Conservation (phyloP, 495 filamentous ascomycete species). For the Jackrogersella multiformis region DNA sequence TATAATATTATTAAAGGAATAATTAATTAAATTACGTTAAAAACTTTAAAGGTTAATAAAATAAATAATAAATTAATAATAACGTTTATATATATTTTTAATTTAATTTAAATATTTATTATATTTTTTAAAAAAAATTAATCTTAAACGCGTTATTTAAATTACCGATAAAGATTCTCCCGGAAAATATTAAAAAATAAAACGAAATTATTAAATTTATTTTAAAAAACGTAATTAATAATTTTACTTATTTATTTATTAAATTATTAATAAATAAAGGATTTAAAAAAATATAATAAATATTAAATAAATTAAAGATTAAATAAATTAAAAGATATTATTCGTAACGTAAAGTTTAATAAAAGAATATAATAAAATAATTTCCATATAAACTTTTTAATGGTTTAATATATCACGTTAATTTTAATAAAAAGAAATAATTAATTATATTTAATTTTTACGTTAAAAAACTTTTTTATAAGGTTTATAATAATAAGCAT, state of each 20-base stretch:
- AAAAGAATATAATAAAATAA: not conserved
- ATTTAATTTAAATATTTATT: too few species aligned
- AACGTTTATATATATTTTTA: too few species aligned
- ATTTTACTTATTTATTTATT: not conserved
- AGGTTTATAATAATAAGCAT: too few species aligned
- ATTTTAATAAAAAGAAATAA: too few species aligned
- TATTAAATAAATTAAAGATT: too few species aligned
- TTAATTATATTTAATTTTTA: too few species aligned
- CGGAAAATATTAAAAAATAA: not conserved
- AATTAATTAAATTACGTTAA: not conserved
- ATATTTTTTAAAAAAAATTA: not conserved
- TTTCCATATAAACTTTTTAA: too few species aligned
- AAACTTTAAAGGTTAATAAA: not conserved
- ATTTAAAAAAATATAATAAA: not conserved
- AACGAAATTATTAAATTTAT: not conserved
- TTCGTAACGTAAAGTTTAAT: not conserved
- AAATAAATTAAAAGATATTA: not conserved
- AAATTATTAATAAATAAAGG: too few species aligned
- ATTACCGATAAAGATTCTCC: not conserved
- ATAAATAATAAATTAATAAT: not conserved
- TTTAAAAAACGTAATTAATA: not conserved
- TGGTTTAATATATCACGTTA: too few species aligned
- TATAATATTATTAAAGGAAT: not conserved
- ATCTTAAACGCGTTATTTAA: not conserved
- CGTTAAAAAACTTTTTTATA: too few species aligned